Evolutionary conservation across 2,329 filamentous ascomycete genomes (phyloP).

Genomic region (Monosporascus sp.): DNA sequence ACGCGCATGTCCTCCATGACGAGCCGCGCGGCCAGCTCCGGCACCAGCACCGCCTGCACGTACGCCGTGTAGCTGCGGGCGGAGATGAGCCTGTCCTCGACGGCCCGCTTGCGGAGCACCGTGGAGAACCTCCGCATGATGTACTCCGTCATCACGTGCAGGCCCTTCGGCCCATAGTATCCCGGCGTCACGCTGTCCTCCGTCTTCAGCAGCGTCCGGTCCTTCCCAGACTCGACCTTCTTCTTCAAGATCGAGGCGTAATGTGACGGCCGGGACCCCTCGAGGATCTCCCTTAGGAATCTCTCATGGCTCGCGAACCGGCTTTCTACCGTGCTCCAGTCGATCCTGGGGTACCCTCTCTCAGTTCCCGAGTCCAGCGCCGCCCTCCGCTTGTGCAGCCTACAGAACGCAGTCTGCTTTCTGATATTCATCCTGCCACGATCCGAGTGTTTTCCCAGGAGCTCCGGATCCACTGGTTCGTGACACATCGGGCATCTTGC

Average conservation of each 20-base stretch:
- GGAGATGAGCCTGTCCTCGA: conserved; percentile 61
- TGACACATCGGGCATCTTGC: conserved; percentile 64
- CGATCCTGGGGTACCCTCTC: conserved; percentile 63
- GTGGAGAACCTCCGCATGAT: conserved; percentile 57
- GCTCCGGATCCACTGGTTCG: conserved; percentile 47
- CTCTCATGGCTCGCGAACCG: conserved; percentile 54
- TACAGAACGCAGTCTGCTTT: conserved; percentile 59
- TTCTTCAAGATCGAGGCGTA: conserved; percentile 54
- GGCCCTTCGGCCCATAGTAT: conserved; percentile 77
- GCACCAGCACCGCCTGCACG: conserved; percentile 71
- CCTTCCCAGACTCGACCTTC: conserved; percentile 51
- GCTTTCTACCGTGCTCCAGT: conserved; percentile 58
- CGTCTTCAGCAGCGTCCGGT: conserved; percentile 54
- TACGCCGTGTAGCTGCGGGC: conserved; percentile 62
- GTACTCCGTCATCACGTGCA: conserved; percentile 65
- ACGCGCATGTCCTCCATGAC: conserved; percentile 53
- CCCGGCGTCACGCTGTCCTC: conserved; percentile 61
- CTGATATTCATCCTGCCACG: conserved; percentile 47
- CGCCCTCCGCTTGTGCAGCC: conserved; percentile 51
- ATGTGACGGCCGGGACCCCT: conserved; percentile 49
- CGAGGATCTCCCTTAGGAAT: conserved; percentile 54
- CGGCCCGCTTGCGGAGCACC: conserved; percentile 55
- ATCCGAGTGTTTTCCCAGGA: conserved; percentile 49
- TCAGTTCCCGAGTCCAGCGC: conserved; percentile 44
- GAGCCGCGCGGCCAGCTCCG: conserved; percentile 56